phyloP scores from a whole-genome alignment of 179 eudicot genomes.

The Beta corolliflora region DNA sequence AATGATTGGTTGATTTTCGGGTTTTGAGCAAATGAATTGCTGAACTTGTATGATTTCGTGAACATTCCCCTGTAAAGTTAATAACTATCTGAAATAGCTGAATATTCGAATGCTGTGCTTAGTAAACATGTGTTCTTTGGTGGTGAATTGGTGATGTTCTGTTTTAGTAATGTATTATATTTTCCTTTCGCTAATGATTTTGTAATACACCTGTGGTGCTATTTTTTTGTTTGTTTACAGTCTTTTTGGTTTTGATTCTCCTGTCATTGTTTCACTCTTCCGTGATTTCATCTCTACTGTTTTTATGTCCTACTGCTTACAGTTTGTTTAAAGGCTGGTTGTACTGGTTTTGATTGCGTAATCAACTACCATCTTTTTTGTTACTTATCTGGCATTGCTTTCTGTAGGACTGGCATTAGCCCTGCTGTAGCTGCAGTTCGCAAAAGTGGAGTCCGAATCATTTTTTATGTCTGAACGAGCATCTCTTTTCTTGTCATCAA shows the following conservation, averaged over 20 bases:
- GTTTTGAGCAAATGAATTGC: not conserved
- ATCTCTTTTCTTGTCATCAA: slow-evolving; percentile 50
- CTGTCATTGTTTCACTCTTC: not conserved
- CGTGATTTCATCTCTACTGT: not conserved
- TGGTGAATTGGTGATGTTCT: too few species aligned
- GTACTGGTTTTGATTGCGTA: too few species aligned
- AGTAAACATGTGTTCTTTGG: too few species aligned
- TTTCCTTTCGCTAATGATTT: too few species aligned
- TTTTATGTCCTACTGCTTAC: not conserved
- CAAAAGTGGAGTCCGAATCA: slow-evolving; percentile 63
- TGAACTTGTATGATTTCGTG: not conserved
- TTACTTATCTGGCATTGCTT: slow-evolving; percentile 1
- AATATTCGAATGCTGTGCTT: too few species aligned
- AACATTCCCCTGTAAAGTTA: not conserved
- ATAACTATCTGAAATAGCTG: too few species aligned
- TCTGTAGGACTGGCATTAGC: slow-evolving; percentile 38
- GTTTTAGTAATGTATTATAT: too few species aligned
- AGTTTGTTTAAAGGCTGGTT: not conserved
- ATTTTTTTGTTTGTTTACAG: not conserved
- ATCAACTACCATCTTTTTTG: not conserved
- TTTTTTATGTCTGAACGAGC: slow-evolving; percentile 77
- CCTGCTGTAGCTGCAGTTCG: slow-evolving; percentile 35
- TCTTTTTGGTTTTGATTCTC: not conserved
- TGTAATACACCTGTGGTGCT: not conserved
- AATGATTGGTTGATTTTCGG: not conserved